Conservation (phyloP, 2,329 filamentous ascomycete genomes). For the Claviceps capensis region DNA sequence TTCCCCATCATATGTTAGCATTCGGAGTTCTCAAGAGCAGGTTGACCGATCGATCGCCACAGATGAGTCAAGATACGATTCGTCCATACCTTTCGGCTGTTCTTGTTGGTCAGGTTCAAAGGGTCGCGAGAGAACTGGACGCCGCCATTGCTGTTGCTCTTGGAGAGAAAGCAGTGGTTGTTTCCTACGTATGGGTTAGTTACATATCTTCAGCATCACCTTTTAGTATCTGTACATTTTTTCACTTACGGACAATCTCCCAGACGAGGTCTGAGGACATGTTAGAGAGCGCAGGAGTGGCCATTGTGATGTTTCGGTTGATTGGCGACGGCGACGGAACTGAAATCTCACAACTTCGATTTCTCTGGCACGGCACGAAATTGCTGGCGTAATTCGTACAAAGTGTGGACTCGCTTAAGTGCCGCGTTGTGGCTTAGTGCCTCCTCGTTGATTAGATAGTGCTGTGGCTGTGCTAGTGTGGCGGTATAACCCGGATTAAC, state of each 20-base stretch:
- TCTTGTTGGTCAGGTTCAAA: slow-evolving; percentile 83
- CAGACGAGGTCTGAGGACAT: slow-evolving; percentile 86
- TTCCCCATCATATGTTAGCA: slow-evolving; percentile 19
- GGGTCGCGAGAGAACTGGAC: slow-evolving; percentile 88
- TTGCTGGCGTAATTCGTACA: slow-evolving; percentile 13
- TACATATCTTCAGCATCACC: not conserved
- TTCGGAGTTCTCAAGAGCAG: not conserved
- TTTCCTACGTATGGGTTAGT: slow-evolving; percentile 39
- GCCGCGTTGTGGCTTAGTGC: slow-evolving; percentile 16
- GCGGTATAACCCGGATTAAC: not conserved
- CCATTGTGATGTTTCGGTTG: slow-evolving; percentile 36
- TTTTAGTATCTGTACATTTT: not conserved
- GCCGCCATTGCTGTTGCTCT: slow-evolving; percentile 68
- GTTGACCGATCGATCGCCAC: not conserved
- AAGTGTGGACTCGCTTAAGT: slow-evolving; percentile 30
- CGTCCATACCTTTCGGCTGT: slow-evolving; percentile 67
- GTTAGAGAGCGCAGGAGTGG: slow-evolving; percentile 47
- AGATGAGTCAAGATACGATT: not conserved
- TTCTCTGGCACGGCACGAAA: slow-evolving; percentile 12
- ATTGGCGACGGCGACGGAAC: slow-evolving; percentile 13
- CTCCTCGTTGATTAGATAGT: slow-evolving; percentile 8
- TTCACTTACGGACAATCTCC: slow-evolving; percentile 86
- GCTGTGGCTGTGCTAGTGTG: not conserved
- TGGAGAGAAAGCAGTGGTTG: slow-evolving; percentile 85
- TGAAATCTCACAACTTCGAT: slow-evolving; percentile 7